A percentile compares a stretch with the other conserved stretches of the same genome.
These are phyloP conservation scores for Rhododendron simsii DNA, from an alignment of 148 eudicot genomes.

Conservation along the genomic window DNA sequence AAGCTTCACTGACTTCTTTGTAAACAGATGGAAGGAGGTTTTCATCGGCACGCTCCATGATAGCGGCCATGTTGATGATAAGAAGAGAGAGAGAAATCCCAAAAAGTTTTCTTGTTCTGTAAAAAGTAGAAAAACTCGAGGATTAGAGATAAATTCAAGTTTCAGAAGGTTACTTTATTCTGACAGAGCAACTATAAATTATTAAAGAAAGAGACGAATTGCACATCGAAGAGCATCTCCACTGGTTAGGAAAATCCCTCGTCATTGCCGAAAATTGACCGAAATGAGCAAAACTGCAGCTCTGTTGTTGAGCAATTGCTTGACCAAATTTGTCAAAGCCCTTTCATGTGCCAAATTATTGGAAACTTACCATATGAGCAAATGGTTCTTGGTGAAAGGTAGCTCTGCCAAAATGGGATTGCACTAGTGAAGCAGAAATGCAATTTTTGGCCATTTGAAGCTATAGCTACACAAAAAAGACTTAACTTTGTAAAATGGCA, in stretches of 20 bases:
- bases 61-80: constrained; percentile 87
- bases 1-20: constrained; percentile 95
- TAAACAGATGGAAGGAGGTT: constrained; percentile 89
- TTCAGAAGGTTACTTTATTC: neutral
- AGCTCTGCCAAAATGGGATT: neutral
- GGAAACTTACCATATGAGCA: neutral
- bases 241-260: neutral
- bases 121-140: neutral
- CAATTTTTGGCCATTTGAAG: neutral
- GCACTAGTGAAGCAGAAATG: neutral
- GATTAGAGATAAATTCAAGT: constrained; percentile 1
- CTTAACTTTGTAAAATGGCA: neutral
- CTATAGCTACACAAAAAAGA: neutral
- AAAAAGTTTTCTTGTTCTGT: constrained; percentile 57
- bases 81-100: constrained; percentile 81
- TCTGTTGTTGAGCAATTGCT: neutral
- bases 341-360: neutral
- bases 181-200: neutral
- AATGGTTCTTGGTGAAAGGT: neutral
- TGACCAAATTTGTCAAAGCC: neutral
- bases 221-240: neutral
- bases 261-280: neutral
- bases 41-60: constrained; percentile 95
- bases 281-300: neutral
- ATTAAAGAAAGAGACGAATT: neutral